Evolutionary conservation across 306 rosid species (phyloP).

Genomic region (Corylus avellana): DNA sequence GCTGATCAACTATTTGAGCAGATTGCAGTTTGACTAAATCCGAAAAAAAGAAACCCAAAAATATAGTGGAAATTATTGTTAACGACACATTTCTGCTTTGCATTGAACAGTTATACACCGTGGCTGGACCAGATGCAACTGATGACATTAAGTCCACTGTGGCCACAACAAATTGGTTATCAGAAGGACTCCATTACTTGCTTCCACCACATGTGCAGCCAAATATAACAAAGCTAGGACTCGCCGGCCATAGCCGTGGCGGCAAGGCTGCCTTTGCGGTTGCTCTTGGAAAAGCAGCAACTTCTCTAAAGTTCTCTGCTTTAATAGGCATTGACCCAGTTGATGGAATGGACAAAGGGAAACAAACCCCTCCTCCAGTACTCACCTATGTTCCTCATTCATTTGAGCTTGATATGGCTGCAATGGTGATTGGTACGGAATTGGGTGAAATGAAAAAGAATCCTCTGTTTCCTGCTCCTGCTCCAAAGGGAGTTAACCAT

Average conservation of each 20-base stretch:
- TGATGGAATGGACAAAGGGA: constrained; percentile 75
- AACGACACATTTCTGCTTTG: constrained; percentile 11
- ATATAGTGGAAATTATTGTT: background rate
- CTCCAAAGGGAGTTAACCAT: constrained; percentile 81
- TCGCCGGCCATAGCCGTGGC: constrained; percentile 83
- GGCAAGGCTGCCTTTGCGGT: constrained; percentile 85
- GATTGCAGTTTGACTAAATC: background rate
- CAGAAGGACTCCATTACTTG: constrained; percentile 47
- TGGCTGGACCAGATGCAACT: constrained; percentile 67
- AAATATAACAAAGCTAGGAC: constrained; percentile 54
- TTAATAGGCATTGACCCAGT: constrained; percentile 86
- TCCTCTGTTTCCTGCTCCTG: constrained; percentile 73
- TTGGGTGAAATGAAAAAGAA: constrained; percentile 62
- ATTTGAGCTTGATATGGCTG: constrained; percentile 57
- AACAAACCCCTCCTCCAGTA: constrained; percentile 81
- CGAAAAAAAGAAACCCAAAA: background rate
- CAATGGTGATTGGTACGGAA: constrained; percentile 69
- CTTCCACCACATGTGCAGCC: constrained; percentile 60
- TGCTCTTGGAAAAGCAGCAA: constrained; percentile 44
- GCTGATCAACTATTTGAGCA: background rate
- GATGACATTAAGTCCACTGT: constrained; percentile 62
- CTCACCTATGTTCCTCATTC: constrained; percentile 71
- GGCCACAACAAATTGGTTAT: constrained; percentile 68
- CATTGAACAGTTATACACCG: constrained; percentile 51
- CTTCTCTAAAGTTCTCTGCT: constrained; percentile 61